Conservation (phyloP, 805 yeast genomes). For the Metschnikowia cerradonensis region DNA sequence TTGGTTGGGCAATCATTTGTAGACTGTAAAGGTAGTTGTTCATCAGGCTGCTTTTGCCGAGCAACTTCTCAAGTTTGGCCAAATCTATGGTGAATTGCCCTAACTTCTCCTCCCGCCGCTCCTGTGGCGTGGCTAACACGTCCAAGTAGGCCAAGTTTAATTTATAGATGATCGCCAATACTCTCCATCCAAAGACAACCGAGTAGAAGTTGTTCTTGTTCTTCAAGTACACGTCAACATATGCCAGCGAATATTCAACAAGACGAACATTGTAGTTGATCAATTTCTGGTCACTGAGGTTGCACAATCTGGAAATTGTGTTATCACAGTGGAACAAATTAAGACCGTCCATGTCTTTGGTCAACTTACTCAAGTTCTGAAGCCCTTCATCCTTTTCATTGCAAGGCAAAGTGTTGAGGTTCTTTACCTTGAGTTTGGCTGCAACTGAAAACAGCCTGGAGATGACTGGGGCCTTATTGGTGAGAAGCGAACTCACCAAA, state of each 20-base stretch:
- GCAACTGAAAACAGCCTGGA: conserved; percentile 20
- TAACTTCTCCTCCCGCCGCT: conserved; percentile 12
- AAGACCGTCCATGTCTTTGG: conserved; percentile 30
- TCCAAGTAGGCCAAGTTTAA: conserved; percentile 29
- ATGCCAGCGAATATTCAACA: conserved; percentile 28
- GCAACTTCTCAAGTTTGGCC: conserved; percentile 15
- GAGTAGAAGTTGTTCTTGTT: conserved; percentile 23
- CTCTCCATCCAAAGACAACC: conserved; percentile 33
- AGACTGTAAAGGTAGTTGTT: conserved; percentile 22
- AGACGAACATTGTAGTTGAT: conserved; percentile 25
- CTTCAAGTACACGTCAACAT: conserved; percentile 26
- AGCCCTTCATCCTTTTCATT: conserved; percentile 24
- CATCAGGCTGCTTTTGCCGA: conserved; percentile 7
- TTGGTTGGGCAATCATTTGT: conserved; percentile 22
- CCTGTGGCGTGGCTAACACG: conserved; percentile 9
- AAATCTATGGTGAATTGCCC: conserved; percentile 14
- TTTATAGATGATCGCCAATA: conserved; percentile 31
- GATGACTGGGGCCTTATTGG: conserved; percentile 19
- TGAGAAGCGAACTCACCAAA: conserved; percentile 26
- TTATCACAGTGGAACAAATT: conserved; percentile 26
- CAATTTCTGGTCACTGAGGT: conserved; percentile 20
- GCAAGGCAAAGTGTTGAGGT: conserved; percentile 30
- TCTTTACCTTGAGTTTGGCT: conserved; percentile 23
- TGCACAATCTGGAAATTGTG: conserved; percentile 26
- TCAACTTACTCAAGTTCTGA: conserved; percentile 21